Evolutionary conservation across 2,329 filamentous ascomycete species (phyloP), one percentile per base, ranked within the genome.

Genomic region (Spiromastix sp.): DNA sequence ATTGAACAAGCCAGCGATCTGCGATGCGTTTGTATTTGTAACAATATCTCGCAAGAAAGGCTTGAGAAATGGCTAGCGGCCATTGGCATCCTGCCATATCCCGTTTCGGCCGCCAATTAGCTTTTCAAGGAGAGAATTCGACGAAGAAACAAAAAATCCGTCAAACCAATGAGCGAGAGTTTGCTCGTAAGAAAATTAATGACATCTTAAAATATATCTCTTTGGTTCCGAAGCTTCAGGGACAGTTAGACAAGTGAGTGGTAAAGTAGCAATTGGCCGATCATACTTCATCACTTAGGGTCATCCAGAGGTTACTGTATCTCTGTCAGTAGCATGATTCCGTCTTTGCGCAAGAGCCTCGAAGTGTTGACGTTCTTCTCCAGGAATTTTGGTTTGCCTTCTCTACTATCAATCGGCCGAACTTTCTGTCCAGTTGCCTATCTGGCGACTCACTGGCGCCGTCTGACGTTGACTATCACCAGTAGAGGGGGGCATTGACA

Each of bases 271-370:
- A n/a, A 13, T 9, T 17, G 12, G 18, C 8, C 19, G 13, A 15
- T 31, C 16, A 20, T 10, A 36, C 32, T 38, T 46, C 13, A 25
- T 47, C 37, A n/a, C 37, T 38, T 30, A 34, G 17, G 20, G 43
- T 54, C 34, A 58, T 47, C 30, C 30, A 32, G 24, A 7, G 40
- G 21, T 21, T 21, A 21, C 17, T 27, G 34, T 20, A 22, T 11
- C 17, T 22, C 20, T 22, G 30, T 11, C 25, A 37, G 10, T 28
- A n/a, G n/a, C n/a, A n/a, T n/a, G n/a, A n/a, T 50, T 4, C 61
- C 68, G 65, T 43, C 48, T 51, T 51, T 61, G 52, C 18, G 53
- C 64, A 48, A 72, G 59, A 8, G 60, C 60, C 16, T 12, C 28
- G 19, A 36, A 25, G 8, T 16, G 12, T 17, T 10, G 19, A 21